A percentile compares a stretch with the other conserved stretches of the same genome.
Conservation (phyloP, 2,329 filamentous ascomycete species). For the Ophiognomonia clavigignenti-juglandacearum region DNA sequence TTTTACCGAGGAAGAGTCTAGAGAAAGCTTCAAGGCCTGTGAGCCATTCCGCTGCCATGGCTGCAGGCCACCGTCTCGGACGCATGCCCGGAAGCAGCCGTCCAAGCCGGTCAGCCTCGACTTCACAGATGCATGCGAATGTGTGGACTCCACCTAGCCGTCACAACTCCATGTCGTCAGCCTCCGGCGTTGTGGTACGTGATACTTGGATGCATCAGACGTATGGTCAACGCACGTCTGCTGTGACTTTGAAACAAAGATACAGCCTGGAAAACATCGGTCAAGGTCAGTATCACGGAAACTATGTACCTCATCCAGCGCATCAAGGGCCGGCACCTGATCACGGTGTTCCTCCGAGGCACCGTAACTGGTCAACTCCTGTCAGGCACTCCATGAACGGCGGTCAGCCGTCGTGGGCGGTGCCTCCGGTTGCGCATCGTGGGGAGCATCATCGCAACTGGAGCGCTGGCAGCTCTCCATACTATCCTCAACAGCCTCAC, state of each 20-base stretch:
- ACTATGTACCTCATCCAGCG: neutral
- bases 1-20: slow-evolving; percentile 26
- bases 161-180: slow-evolving; percentile 28
- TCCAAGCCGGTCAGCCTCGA: slow-evolving; percentile 13
- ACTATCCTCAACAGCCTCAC: slow-evolving; percentile 7
- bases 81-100: slow-evolving; percentile 21
- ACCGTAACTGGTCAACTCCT: slow-evolving; percentile 19
- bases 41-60: slow-evolving; percentile 16
- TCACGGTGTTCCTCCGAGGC: neutral
- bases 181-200: slow-evolving; percentile 15
- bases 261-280: slow-evolving; percentile 4
- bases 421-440: slow-evolving; percentile 29
- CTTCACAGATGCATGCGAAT: slow-evolving; percentile 18
- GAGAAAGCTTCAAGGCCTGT: slow-evolving; percentile 24
- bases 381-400: slow-evolving; percentile 22
- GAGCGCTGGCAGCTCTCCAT: slow-evolving; percentile 27
- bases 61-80: slow-evolving; percentile 22
- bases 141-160: slow-evolving; percentile 28
- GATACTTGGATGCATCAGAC: slow-evolving; percentile 16
- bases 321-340: neutral
- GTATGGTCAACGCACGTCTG: slow-evolving; percentile 9
- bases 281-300: slow-evolving; percentile 3
- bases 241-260: slow-evolving; percentile 12
- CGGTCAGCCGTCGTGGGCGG: slow-evolving; percentile 24
- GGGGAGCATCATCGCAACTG: slow-evolving; percentile 33